These are phyloP conservation scores for Hyphodiscus sp. DNA, from an alignment of 2,329 filamentous ascomycete species.

Conservation along the genomic window DNA sequence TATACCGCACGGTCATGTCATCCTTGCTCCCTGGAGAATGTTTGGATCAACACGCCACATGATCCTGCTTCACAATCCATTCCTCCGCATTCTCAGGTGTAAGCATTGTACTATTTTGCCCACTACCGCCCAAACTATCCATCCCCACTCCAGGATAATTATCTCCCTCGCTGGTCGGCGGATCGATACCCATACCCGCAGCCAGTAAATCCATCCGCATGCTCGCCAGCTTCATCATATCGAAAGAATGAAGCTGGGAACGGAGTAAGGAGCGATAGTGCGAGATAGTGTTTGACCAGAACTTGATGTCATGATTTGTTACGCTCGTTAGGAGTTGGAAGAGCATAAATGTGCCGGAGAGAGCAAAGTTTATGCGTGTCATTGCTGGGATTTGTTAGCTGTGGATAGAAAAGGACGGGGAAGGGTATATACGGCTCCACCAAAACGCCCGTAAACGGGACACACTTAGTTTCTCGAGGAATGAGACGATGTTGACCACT, in stretches of 20 bases:
- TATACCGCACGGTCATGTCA: too few species aligned
- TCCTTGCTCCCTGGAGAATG: too few species aligned
- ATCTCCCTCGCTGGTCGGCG: background rate
- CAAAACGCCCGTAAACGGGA: constrained; percentile 20
- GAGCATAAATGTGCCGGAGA: constrained; percentile 23
- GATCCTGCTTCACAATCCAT: constrained; percentile 17
- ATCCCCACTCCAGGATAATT: too few species aligned
- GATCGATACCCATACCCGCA: constrained; percentile 17
- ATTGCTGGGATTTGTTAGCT: constrained; percentile 10
- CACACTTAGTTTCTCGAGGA: constrained; percentile 22
- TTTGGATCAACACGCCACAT: too few species aligned
- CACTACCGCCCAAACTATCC: background rate
- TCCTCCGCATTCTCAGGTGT: constrained; percentile 15
- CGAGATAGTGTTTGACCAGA: constrained; percentile 21
- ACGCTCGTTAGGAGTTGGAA: constrained; percentile 21
- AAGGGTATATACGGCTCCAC: constrained; percentile 22
- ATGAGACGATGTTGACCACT: constrained; percentile 13
- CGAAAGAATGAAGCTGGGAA: constrained; percentile 12
- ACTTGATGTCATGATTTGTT: constrained; percentile 19
- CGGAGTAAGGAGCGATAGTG: constrained; percentile 19
- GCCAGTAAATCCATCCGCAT: constrained; percentile 21
- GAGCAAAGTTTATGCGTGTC: constrained; percentile 19
- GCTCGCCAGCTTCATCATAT: constrained; percentile 21
- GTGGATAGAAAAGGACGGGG: background rate
- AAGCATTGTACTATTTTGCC: constrained; percentile 1